phyloP scores from a whole-genome alignment of 805 yeast genomes.

The Metschnikowia borealis region DNA sequence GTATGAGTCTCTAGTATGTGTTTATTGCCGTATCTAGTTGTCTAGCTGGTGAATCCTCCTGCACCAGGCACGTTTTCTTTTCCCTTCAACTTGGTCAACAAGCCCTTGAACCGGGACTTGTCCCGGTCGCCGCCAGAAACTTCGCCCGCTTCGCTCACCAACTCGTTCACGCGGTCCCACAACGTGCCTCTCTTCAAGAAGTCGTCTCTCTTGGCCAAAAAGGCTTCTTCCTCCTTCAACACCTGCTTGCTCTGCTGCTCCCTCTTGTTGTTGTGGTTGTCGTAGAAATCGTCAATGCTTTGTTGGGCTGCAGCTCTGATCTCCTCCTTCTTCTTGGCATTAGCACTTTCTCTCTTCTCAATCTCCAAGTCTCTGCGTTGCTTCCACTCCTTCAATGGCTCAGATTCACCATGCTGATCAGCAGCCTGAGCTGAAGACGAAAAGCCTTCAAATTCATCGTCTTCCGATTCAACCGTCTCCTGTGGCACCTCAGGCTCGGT shows the following conservation, averaged over 20 bases:
- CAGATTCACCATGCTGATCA: constrained; percentile 44
- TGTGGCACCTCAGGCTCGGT: constrained; percentile 12
- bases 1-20: neutral
- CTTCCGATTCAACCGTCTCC: constrained; percentile 39
- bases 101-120: constrained; percentile 65
- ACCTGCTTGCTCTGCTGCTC: constrained; percentile 64
- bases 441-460: constrained; percentile 19
- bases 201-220: constrained; percentile 68
- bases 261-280: constrained; percentile 80
- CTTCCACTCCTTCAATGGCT: constrained; percentile 65
- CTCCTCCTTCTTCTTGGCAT: constrained; percentile 58
- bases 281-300: constrained; percentile 88
- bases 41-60: constrained; percentile 44
- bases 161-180: constrained; percentile 58
- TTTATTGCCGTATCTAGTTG: neutral
- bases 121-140: constrained; percentile 49
- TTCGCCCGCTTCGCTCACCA: constrained; percentile 45
- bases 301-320: constrained; percentile 73
- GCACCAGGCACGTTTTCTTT: constrained; percentile 76
- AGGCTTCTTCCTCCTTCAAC: constrained; percentile 64
- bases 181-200: constrained; percentile 43
- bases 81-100: constrained; percentile 61
- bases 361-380: constrained; percentile 77
- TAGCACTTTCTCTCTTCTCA: constrained; percentile 70
- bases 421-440: constrained; percentile 15